Evolutionary conservation across 768 basidiomycete species (phyloP), one percentile per base, ranked within the genome.

Genomic region (Cyathus striatus): DNA sequence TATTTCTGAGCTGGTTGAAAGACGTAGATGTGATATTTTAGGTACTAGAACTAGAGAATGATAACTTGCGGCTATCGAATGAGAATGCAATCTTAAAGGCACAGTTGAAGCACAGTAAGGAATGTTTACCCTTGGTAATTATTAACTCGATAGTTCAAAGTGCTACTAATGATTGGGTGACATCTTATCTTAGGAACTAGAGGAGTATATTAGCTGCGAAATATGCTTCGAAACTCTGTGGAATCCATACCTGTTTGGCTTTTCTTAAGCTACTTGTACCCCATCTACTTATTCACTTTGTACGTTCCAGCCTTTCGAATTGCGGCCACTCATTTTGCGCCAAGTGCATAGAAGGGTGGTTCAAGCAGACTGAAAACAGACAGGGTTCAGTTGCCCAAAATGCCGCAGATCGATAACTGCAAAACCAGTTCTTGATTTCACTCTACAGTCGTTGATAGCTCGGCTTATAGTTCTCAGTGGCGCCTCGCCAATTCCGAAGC

Each of bases 261-360:
- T 18, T 38, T 14, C n/a, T 36, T 13, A 26, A 26, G 7, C n/a
- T 17, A 21, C 25, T 22, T 14, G 25, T 16, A 21, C n/a, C 24
- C 36, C 39, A 26, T 9, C 14, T 4, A 9, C 23, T 17, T 25
- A 18, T 22, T 35, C 24, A n/a, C 16, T 16, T n/a, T n/a, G 10
- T 17, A 10, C 22, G n/a, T 22, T 40, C 21, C 47, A 80, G 79
- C 1, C 64, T 81, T 16, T 46, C 64, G 4, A 60, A 61, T 4
- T 81, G 78, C 23, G 79, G 78, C 1, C 78, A 81, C 52, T 68
- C 70, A 0, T 78, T 74, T 48, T 81, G 78, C 49, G 48, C 64
- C 41, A 44, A 41, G 1, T 81, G 78, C 45, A 60, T 81, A 5
- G 55, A 62, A n/a, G 65, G 69, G 44, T 59, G 58, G 58, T 56